A percentile compares a stretch with the other conserved stretches of the same genome.
These are phyloP conservation scores for Aspergillus brunneoviolaceus DNA, from an alignment of 2,329 filamentous ascomycete genomes.

Conservation along the genomic window DNA sequence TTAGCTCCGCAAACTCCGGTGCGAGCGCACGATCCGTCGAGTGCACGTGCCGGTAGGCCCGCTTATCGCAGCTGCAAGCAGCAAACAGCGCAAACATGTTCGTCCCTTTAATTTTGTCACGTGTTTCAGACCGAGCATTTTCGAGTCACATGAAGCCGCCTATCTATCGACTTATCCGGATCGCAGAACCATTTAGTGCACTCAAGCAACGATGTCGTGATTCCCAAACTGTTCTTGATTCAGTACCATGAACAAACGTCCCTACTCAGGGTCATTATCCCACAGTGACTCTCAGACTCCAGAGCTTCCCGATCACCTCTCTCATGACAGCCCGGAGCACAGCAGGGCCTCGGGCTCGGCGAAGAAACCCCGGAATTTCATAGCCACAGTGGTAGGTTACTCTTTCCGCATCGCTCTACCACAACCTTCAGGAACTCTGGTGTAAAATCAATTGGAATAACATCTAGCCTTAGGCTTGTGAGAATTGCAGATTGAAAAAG, in stretches of 20 bases:
- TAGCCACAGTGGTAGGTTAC: slow-evolving; percentile 38
- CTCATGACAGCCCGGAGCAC: slow-evolving; percentile 33
- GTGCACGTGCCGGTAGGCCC: background rate
- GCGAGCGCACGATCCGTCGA: background rate
- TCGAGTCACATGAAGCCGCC: background rate
- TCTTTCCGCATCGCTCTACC: background rate
- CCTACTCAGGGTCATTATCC: slow-evolving; percentile 31
- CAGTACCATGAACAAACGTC: slow-evolving; percentile 42
- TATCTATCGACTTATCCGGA: background rate
- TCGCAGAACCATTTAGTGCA: background rate
- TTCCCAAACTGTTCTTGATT: slow-evolving; percentile 10
- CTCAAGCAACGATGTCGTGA: background rate
- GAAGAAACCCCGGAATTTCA: slow-evolving; percentile 41
- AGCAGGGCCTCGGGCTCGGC: slow-evolving; percentile 24
- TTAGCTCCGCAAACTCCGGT: background rate
- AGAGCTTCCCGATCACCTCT: slow-evolving; percentile 37
- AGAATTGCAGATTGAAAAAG: slow-evolving; percentile 55
- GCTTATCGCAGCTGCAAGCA: background rate
- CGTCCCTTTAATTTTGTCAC: background rate
- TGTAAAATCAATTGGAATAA: background rate
- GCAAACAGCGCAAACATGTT: background rate
- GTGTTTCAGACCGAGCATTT: background rate
- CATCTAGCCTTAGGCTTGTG: slow-evolving; percentile 46
- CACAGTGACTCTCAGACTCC: slow-evolving; percentile 25
- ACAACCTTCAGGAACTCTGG: background rate